Evolutionary conservation across 148 eudicot species (phyloP).

Genomic region (Arbutus unedo): DNA sequence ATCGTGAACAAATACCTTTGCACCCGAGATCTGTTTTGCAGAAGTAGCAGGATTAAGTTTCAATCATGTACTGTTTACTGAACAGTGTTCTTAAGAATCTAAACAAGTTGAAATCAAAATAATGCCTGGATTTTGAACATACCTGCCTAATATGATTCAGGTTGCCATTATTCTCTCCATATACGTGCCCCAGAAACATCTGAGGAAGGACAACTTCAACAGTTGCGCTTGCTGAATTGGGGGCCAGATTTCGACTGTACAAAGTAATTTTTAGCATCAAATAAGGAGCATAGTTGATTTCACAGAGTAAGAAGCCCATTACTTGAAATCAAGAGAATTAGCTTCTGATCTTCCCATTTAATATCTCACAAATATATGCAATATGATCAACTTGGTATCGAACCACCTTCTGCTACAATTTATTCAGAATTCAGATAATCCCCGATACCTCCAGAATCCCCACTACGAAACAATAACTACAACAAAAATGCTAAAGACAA

Average conservation of each 20-base stretch:
- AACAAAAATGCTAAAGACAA: not conserved
- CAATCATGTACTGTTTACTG: not conserved
- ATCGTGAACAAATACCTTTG: conserved; percentile 43
- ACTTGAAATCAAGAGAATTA: not conserved
- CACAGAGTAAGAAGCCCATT: not conserved
- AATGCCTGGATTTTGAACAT: conserved; percentile 7
- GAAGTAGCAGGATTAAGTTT: not conserved
- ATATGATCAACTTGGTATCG: not conserved
- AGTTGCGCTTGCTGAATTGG: conserved; percentile 13
- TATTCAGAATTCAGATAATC: not conserved
- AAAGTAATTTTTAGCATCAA: conserved; percentile 14
- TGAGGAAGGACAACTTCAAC: conserved; percentile 51
- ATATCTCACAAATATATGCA: not conserved
- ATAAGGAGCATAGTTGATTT: not conserved
- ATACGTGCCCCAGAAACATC: conserved; percentile 36
- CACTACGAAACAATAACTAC: not conserved
- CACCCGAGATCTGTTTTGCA: conserved; percentile 49
- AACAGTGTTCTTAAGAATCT: not conserved
- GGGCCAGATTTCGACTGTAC: conserved; percentile 31
- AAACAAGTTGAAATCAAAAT: not conserved
- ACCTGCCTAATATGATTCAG: conserved; percentile 48
- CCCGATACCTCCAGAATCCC: not conserved
- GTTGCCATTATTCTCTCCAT: conserved; percentile 47
- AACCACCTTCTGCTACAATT: not conserved
- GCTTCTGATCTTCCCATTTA: not conserved